Percentiles rank a stretch among this genome's conserved stretches.
Evolutionary conservation across 169 alveolate genomes (phyloP).

Genomic region (Plasmodium cynomolgi): DNA sequence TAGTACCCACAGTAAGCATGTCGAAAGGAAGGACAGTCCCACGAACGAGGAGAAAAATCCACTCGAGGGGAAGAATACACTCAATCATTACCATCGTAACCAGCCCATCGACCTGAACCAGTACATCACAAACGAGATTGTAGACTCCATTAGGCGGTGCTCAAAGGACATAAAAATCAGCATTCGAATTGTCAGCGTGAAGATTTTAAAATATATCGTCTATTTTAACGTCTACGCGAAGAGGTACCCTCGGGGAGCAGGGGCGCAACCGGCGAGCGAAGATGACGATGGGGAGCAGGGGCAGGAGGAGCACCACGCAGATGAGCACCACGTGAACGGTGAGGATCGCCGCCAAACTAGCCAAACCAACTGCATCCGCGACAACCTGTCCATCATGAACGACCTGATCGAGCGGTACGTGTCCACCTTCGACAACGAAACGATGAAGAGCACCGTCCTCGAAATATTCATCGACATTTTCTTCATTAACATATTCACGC

Average conservation of each 20-base stretch:
- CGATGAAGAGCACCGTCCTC: slow-evolving; percentile 42
- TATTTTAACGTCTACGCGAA: slow-evolving; percentile 56
- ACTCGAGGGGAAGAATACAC: background rate
- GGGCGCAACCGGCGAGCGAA: background rate
- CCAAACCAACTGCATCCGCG: background rate
- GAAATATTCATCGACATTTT: slow-evolving; percentile 58
- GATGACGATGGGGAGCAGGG: background rate
- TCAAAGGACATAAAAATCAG: slow-evolving; percentile 72
- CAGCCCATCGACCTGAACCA: slow-evolving; percentile 32
- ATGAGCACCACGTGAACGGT: background rate
- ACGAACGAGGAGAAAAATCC: background rate
- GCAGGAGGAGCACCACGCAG: background rate
- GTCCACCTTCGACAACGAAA: slow-evolving; percentile 63
- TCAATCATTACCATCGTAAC: background rate
- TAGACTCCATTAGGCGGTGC: slow-evolving; percentile 55
- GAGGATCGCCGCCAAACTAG: background rate
- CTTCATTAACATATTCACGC: slow-evolving; percentile 46
- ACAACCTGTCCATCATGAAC: slow-evolving; percentile 31
- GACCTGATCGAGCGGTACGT: slow-evolving; percentile 64
- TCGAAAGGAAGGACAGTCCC: background rate
- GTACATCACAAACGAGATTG: slow-evolving; percentile 39
- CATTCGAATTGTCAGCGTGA: slow-evolving; percentile 51
- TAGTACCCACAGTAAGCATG: background rate
- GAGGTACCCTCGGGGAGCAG: slow-evolving; percentile 6
- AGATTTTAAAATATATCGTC: slow-evolving; percentile 61